Evolutionary conservation across 2,329 filamentous ascomycete genomes (phyloP).

Genomic region (Neofusicoccum parvum): DNA sequence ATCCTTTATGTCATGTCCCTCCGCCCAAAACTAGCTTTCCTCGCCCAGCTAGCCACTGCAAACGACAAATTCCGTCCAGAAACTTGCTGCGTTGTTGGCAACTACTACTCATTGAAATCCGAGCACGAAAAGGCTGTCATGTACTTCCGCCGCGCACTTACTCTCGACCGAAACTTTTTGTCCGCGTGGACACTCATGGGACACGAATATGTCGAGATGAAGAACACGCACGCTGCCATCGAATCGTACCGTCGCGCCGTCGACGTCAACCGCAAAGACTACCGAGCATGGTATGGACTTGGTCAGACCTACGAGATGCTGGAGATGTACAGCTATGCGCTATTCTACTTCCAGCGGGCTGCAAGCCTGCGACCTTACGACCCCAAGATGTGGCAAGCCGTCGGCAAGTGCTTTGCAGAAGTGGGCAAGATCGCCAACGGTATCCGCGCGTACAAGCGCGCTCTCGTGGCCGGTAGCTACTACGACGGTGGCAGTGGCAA

Average conservation of each 20-base stretch:
- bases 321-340: constrained; percentile 95
- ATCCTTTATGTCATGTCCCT: constrained; percentile 92
- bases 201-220: constrained; percentile 97
- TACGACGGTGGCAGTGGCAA: constrained; percentile 68
- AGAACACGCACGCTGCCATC: constrained; percentile 97
- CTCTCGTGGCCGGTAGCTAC: constrained; percentile 83
- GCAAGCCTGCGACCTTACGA: constrained; percentile 93
- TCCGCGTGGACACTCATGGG: constrained; percentile 99
- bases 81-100: constrained; percentile 94
- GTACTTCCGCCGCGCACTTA: constrained; percentile 92
- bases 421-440: constrained; percentile 86
- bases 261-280: constrained; percentile 93
- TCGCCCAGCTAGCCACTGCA: constrained; percentile 82
- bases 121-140: constrained; percentile 98
- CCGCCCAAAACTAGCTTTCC: constrained; percentile 84
- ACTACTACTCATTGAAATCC: constrained; percentile 93
- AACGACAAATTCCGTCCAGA: constrained; percentile 97
- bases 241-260: constrained; percentile 95
- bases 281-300: constrained; percentile 95
- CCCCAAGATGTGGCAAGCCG: constrained; percentile 98
- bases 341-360: constrained; percentile 97
- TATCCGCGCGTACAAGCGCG: constrained; percentile 93
- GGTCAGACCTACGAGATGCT: constrained; percentile 97
- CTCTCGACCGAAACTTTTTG: constrained; percentile 84
- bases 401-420: constrained; percentile 87